Percentiles rank a stretch among this genome's conserved stretches.
phyloP scores from a whole-genome alignment of 306 rosid genomes.

The Spatholobus suberectus region DNA sequence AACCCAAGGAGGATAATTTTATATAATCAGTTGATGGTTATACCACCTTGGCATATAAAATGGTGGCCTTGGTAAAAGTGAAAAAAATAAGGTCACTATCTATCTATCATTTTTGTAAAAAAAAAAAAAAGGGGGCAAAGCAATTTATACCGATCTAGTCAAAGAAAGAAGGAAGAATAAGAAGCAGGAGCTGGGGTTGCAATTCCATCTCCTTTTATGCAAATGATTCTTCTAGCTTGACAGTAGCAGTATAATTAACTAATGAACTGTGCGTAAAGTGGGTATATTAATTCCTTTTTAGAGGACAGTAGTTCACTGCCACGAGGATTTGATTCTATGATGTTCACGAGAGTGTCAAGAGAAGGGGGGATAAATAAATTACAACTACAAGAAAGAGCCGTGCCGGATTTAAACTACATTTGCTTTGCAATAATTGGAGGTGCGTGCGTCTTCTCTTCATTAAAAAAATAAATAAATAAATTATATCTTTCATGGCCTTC shows the following conservation, averaged over 20 bases:
- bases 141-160: constrained; percentile 36
- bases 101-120: not conserved
- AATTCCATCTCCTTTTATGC: constrained; percentile 37
- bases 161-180: constrained; percentile 16
- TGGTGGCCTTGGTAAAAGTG: constrained; percentile 1
- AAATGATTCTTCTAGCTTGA: constrained; percentile 46
- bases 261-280: constrained; percentile 35
- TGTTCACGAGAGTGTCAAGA: constrained; percentile 24
- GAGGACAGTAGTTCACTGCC: constrained; percentile 31
- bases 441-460: not conserved
- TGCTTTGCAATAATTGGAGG: constrained; percentile 37
- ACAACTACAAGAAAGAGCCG: not conserved
- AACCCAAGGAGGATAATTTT: constrained; percentile 21
- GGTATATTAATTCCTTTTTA: constrained; percentile 36
- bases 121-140: constrained; percentile 13
- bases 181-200: constrained; percentile 32
- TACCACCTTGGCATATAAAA: constrained; percentile 26
- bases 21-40: constrained; percentile 1
- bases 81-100: constrained; percentile 23
- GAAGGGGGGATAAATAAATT: not conserved
- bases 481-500: not conserved
- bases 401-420: constrained; percentile 12
- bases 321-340: constrained; percentile 42
- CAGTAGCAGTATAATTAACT: constrained; percentile 39
- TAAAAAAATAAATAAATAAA: not conserved